Conservation (phyloP, 2,329 filamentous ascomycete species). For the Beauveria sp. region DNA sequence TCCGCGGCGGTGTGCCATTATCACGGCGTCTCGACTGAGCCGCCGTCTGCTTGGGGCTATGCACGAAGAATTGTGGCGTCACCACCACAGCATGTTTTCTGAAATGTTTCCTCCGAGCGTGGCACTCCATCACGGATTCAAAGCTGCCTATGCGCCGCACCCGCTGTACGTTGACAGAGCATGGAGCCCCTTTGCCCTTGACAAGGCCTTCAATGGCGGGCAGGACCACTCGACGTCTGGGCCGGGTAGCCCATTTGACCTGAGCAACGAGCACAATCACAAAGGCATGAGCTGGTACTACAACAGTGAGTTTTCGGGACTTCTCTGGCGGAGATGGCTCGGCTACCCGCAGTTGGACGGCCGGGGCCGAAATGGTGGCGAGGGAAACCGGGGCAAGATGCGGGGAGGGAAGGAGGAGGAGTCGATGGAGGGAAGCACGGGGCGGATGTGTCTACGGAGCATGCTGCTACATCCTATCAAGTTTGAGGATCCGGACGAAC, state of each 20-base stretch:
- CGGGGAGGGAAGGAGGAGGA: constrained; percentile 47
- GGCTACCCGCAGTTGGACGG: constrained; percentile 48
- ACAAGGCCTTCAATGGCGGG: constrained; percentile 72
- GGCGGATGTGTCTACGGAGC: constrained; percentile 70
- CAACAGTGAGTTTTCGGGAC: constrained; percentile 66
- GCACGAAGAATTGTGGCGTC: constrained; percentile 64
- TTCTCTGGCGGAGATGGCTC: constrained; percentile 76
- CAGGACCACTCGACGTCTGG: constrained; percentile 59
- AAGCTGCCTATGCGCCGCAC: constrained; percentile 74
- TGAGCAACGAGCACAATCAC: constrained; percentile 73
- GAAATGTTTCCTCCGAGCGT: constrained; percentile 72
- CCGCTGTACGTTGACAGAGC: constrained; percentile 71
- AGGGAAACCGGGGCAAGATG: constrained; percentile 37
- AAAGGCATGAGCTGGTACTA: constrained; percentile 80
- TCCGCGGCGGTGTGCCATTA: constrained; percentile 64
- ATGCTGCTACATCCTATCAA: constrained; percentile 82
- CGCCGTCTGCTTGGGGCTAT: constrained; percentile 60
- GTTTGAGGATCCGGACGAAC: constrained; percentile 45
- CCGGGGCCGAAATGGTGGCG: constrained; percentile 41
- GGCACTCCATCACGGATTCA: constrained; percentile 68
- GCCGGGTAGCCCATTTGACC: constrained; percentile 58
- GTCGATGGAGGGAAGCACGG: constrained; percentile 36
- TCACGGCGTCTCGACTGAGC: constrained; percentile 62
- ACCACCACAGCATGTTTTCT: constrained; percentile 65
- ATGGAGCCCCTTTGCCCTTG: constrained; percentile 64